Evolutionary conservation across 257 asterid species (phyloP).

Genomic region (Solanum chaucha): DNA sequence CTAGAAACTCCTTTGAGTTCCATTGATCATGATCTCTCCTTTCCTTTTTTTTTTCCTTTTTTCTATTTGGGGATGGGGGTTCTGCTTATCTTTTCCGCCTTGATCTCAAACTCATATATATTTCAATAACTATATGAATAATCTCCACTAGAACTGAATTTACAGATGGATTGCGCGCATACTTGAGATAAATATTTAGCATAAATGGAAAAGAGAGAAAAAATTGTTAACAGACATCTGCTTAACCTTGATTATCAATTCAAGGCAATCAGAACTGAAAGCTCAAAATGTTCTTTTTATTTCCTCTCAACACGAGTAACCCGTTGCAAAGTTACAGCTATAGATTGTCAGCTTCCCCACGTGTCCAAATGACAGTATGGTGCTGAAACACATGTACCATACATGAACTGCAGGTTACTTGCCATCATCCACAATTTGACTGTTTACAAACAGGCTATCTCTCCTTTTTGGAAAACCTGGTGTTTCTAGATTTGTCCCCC

Average conservation of each 20-base stretch:
- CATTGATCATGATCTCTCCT: neutral
- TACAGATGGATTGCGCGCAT: neutral
- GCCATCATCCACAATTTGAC: slow-evolving; percentile 49
- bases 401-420: slow-evolving; percentile 17
- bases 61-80: neutral
- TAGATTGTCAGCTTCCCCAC: neutral
- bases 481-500: slow-evolving; percentile 55
- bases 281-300: slow-evolving; percentile 16
- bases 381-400: neutral
- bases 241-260: neutral
- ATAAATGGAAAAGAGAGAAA: neutral
- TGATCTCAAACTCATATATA: neutral
- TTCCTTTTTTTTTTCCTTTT: neutral
- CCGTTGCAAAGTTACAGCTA: slow-evolving; percentile 23
- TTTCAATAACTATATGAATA: neutral
- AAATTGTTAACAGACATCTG: neutral
- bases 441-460: slow-evolving; percentile 45
- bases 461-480: slow-evolving; percentile 56
- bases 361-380: neutral
- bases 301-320: slow-evolving; percentile 6
- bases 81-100: neutral
- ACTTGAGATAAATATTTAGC: neutral
- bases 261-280: neutral
- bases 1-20: neutral
- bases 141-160: neutral